phyloP scores from a whole-genome alignment of 306 rosid species.

The Fragaria nilgerrensis region DNA sequence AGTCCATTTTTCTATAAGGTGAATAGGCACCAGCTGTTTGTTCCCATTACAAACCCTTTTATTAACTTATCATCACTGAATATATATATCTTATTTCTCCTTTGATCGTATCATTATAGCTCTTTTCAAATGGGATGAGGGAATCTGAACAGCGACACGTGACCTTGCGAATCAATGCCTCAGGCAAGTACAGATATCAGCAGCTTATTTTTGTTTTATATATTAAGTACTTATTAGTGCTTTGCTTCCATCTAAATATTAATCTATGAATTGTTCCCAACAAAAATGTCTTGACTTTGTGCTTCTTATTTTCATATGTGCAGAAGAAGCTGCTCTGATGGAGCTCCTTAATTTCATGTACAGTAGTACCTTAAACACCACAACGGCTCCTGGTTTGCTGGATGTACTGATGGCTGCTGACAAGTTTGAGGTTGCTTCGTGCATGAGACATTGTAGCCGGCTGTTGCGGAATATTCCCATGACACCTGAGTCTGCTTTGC shows the following conservation, averaged over 20 bases:
- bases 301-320: conserved; percentile 25
- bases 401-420: conserved; percentile 99
- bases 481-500: conserved; percentile 97
- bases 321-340: conserved; percentile 99
- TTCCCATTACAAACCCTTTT: background rate
- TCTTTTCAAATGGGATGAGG: conserved; percentile 96
- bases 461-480: conserved; percentile 65
- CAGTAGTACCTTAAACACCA: conserved; percentile 55
- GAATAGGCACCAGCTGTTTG: background rate
- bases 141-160: conserved; percentile 94
- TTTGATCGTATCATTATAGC: conserved; percentile 37
- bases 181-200: conserved; percentile 48
- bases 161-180: conserved; percentile 77
- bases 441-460: conserved; percentile 89
- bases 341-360: conserved; percentile 97
- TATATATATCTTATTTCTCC: conserved; percentile 10
- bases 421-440: conserved; percentile 95
- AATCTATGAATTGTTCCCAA: conserved; percentile 1
- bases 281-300: conserved; percentile 21
- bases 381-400: conserved; percentile 75
- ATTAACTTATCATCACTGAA: conserved; percentile 5
- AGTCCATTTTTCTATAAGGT: conserved; percentile 98
- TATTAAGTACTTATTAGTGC: background rate
- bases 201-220: background rate
- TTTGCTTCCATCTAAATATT: conserved; percentile 2